These are phyloP conservation scores for Hanseniaspora meyeri DNA, from an alignment of 805 yeast species.

Conservation along the genomic window DNA sequence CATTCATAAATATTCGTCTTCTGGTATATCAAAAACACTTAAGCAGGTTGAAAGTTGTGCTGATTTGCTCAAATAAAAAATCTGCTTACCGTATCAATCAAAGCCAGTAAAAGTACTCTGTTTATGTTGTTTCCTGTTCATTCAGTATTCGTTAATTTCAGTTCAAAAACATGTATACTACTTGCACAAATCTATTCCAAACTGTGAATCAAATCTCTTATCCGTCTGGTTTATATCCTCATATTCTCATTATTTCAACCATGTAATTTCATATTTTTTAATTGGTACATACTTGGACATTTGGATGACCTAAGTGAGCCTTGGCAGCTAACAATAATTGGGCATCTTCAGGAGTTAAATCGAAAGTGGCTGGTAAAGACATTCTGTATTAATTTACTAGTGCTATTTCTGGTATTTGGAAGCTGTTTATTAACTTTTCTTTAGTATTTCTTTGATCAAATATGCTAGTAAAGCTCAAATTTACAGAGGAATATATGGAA, in stretches of 20 bases:
- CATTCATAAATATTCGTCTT: neutral
- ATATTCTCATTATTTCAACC: neutral
- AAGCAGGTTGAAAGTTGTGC: no score
- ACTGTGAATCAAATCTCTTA: neutral
- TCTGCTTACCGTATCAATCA: no score
- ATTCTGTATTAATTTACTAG: constrained; percentile 29
- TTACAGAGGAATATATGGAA: neutral
- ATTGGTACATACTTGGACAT: constrained; percentile 82
- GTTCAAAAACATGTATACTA: no score
- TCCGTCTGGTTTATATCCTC: neutral
- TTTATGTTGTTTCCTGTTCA: neutral
- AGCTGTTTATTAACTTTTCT: constrained; percentile 6
- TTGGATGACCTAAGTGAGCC: constrained; percentile 98
- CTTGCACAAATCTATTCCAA: neutral
- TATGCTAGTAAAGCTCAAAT: neutral
- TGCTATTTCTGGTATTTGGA: constrained; percentile 22
- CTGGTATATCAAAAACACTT: no score
- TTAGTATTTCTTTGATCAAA: neutral
- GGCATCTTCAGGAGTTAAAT: constrained; percentile 95
- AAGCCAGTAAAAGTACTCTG: no score
- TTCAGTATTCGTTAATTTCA: neutral
- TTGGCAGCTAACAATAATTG: constrained; percentile 98
- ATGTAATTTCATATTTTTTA: neutral
- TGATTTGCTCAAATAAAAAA: no score
- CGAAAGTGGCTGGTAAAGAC: constrained; percentile 81